phyloP scores from a whole-genome alignment of 1,284 basidiomycete species.

The Cronartium quercuum region DNA sequence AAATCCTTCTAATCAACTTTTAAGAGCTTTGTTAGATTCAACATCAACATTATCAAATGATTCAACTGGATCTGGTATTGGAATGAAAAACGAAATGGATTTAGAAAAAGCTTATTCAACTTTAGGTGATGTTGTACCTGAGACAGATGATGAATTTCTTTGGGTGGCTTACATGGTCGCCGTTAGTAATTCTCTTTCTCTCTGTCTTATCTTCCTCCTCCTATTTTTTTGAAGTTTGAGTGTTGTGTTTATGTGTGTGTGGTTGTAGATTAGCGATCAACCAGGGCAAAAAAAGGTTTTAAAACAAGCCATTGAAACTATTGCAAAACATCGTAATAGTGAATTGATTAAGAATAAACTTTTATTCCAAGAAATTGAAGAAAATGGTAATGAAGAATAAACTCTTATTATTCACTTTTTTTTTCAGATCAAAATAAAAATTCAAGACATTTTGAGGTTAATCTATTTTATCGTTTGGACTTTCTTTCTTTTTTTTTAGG shows the following conservation, averaged over 20 bases:
- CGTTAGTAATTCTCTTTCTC: background rate
- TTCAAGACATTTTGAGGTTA: no score
- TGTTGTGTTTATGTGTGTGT: background rate
- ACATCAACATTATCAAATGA: background rate
- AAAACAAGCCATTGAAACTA: slow-evolving; percentile 11
- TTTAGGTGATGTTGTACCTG: slow-evolving; percentile 27
- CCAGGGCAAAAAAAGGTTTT: slow-evolving; percentile 31
- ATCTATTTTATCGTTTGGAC: no score
- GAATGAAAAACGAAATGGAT: slow-evolving; percentile 14
- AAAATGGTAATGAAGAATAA: background rate
- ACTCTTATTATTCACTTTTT: no score
- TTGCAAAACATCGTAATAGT: slow-evolving; percentile 22
- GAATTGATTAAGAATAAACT: slow-evolving; percentile 11
- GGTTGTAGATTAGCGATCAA: slow-evolving; percentile 22
- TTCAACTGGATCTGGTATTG: background rate
- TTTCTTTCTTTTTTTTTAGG: background rate
- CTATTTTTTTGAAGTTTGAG: background rate
- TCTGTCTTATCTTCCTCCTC: background rate
- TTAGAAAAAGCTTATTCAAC: slow-evolving; percentile 28
- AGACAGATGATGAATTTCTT: slow-evolving; percentile 33
- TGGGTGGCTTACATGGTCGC: slow-evolving; percentile 27
- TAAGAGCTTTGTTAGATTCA: slow-evolving; percentile 12
- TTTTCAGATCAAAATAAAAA: no score
- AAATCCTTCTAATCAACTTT: slow-evolving; percentile 23
- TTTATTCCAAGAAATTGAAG: background rate